Base-by-base conservation (phyloP, 805 yeast genomes). In the Diddensiella caesifluorescens region DNA sequence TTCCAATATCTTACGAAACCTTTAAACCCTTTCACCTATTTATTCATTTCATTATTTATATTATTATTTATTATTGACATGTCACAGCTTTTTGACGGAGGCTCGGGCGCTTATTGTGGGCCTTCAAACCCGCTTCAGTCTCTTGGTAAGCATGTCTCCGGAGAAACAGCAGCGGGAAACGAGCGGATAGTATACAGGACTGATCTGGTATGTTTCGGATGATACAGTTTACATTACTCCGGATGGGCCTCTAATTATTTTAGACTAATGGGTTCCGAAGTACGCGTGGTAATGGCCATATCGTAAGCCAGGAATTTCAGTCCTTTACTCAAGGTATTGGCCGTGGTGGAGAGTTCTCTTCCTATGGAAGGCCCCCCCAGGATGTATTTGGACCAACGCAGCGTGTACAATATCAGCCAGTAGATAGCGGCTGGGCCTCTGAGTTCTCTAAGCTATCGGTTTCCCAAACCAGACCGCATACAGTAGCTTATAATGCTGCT, bases 111-210 rank as follows among this genome's bases (percentile, higher is more conserved):
- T 20, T 38, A 43, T 13, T 57, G 61, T 32, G 61, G 61, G 23
- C 60, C 61, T 1, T 53, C 56, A 2, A 54, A 52, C 35, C 54
- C 61, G 4, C 48, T 57, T 20, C 58, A 55, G 34, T 51, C 41
- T 33, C 41, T 57, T 6, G 48, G 52, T n/a, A 57, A 57, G 41
- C 61, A 56, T 26, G 42, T 48, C 5, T 29, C 41, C 4, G 45
- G 47, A 4, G 48, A 52, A 23, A 25, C 41, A 7, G 39, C 48
- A 7, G 38, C 49, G 20, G 50, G 44, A 29, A 41, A 48, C 10
- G 54, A 49, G 25, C 47, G 54, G 37, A 37, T 46, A 21, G 42
- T 45, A 9, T 29, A 28, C 5, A 30, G 47, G 15, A 29, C 12
- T 33, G 13, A 30, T 26, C 22, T 33, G 39, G 16, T 41, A 37